Evolutionary conservation across 2,329 filamentous ascomycete genomes (phyloP).

Genomic region (Colletotrichum noveboracense): DNA sequence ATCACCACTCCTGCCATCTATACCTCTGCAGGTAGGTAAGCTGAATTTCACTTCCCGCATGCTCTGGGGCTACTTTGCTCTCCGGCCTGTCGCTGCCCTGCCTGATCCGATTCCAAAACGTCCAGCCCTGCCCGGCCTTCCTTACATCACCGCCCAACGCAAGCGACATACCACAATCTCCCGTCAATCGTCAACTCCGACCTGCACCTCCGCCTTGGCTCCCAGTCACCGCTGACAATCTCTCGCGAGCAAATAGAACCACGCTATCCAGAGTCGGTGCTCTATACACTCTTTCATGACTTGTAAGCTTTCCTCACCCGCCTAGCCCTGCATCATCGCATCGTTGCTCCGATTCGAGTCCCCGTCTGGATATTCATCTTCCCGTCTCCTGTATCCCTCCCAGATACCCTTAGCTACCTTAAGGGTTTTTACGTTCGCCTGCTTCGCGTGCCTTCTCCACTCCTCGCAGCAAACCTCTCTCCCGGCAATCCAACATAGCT

Average conservation of each 20-base stretch:
- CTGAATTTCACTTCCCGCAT: background rate
- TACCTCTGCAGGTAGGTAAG: background rate
- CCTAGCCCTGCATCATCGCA: background rate
- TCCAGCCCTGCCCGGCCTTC: background rate
- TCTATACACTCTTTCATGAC: background rate
- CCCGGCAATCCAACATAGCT: background rate
- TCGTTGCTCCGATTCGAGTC: background rate
- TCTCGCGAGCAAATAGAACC: background rate
- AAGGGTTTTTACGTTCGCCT: background rate
- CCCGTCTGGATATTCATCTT: background rate
- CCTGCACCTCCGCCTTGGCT: background rate
- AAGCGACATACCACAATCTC: background rate
- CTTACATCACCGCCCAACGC: background rate
- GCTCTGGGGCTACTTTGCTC: background rate
- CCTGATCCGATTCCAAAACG: background rate
- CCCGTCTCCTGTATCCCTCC: background rate
- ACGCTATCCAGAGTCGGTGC: background rate
- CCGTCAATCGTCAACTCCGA: background rate
- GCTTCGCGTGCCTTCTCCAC: background rate
- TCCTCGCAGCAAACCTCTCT: background rate
- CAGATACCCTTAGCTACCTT: background rate
- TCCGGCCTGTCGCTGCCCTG: background rate
- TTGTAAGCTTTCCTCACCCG: background rate
- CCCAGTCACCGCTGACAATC: background rate
- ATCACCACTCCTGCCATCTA: background rate